These are phyloP conservation scores for Penicillium sp. DNA, from an alignment of 2,329 filamentous ascomycete genomes.

Conservation along the genomic window DNA sequence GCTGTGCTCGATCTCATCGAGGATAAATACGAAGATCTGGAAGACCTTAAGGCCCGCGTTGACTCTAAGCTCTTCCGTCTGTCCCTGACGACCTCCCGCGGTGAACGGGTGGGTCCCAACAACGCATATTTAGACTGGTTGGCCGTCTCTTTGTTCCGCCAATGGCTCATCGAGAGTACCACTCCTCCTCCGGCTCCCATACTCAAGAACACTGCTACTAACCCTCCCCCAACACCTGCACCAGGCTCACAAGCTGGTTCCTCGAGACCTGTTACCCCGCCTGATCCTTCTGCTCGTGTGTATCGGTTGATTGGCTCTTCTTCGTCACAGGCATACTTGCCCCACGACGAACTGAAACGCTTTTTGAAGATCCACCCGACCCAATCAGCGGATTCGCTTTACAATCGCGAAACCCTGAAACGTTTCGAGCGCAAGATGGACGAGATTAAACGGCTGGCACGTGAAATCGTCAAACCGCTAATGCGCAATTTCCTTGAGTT, in stretches of 20 bases:
- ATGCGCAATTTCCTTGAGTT: slow-evolving; percentile 85
- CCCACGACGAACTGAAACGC: slow-evolving; percentile 83
- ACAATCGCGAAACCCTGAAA: slow-evolving; percentile 80
- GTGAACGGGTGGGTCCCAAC: slow-evolving; percentile 76
- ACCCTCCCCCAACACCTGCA: slow-evolving; percentile 2
- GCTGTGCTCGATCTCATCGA: slow-evolving; percentile 84
- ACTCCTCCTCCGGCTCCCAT: slow-evolving; percentile 64
- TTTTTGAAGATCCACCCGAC: slow-evolving; percentile 78
- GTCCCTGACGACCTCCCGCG: slow-evolving; percentile 72
- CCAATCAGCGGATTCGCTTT: slow-evolving; percentile 59
- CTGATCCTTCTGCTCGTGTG: slow-evolving; percentile 60
- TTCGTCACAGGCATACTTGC: slow-evolving; percentile 64
- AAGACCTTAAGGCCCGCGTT: slow-evolving; percentile 75
- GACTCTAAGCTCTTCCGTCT: slow-evolving; percentile 82
- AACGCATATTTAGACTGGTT: slow-evolving; percentile 89
- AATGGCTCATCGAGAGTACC: slow-evolving; percentile 91
- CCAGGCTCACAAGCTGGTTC: slow-evolving; percentile 21
- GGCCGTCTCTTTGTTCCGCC: slow-evolving; percentile 79
- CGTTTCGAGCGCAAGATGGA: slow-evolving; percentile 85
- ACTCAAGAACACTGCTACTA: slow-evolving; percentile 35
- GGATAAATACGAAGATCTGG: slow-evolving; percentile 90
- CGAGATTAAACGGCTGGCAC: slow-evolving; percentile 80
- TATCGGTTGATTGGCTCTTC: slow-evolving; percentile 74
- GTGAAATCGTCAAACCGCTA: slow-evolving; percentile 78
- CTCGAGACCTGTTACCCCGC: slow-evolving; percentile 24